These are phyloP conservation scores for Furculomyces boomerangus DNA, from an alignment of 371 early-diverging fungal species.

Conservation along the genomic window DNA sequence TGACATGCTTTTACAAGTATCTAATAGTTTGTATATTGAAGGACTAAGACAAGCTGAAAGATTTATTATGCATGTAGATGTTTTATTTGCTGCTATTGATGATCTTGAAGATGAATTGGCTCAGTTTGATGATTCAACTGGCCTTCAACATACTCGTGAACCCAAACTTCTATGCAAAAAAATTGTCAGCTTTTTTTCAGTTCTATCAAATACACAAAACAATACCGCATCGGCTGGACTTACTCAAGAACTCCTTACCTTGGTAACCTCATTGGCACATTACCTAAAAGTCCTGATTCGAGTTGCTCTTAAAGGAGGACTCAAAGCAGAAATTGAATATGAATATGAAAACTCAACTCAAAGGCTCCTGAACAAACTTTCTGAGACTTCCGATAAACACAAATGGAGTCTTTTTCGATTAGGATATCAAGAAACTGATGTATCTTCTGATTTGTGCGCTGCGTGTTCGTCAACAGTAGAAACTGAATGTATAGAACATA, in stretches of 20 bases:
- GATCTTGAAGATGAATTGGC: constrained; percentile 45
- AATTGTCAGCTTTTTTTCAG: constrained; percentile 78
- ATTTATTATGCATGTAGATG: constrained; percentile 85
- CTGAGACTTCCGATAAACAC: constrained; percentile 25
- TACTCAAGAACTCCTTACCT: constrained; percentile 73
- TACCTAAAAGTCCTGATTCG: constrained; percentile 80
- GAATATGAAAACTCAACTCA: constrained; percentile 19
- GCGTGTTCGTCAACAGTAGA: constrained; percentile 61
- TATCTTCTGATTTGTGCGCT: constrained; percentile 64
- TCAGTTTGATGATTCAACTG: constrained; percentile 32
- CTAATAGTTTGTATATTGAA: constrained; percentile 61
- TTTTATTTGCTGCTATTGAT: constrained; percentile 80
- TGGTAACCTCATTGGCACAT: constrained; percentile 86
- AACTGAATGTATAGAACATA: constrained; percentile 58
- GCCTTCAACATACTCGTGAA: constrained; percentile 59
- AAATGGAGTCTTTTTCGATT: constrained; percentile 21
- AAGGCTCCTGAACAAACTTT: constrained; percentile 21
- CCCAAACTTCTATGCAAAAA: constrained; percentile 81
- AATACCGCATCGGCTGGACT: constrained; percentile 45
- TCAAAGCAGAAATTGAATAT: constrained; percentile 52
- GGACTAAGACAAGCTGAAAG: constrained; percentile 75
- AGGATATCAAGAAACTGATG: constrained; percentile 31
- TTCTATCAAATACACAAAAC: constrained; percentile 55
- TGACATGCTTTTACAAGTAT: constrained; percentile 84
- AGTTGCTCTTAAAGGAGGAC: constrained; percentile 69